Conservation (phyloP, 2,329 filamentous ascomycete species). For the Exserohilum rostratum region DNA sequence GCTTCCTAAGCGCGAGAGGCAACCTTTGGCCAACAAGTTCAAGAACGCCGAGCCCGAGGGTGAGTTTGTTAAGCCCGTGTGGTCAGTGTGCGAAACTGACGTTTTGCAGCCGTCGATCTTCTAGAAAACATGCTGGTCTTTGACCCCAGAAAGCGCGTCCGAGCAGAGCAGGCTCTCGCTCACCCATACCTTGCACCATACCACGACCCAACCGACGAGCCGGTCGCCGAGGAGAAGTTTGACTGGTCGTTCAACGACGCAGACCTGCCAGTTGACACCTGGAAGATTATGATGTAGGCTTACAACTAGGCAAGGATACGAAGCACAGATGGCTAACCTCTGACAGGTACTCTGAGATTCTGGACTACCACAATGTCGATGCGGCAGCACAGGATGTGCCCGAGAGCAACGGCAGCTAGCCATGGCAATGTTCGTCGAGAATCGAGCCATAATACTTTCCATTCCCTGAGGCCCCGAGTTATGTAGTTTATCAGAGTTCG, state of each 20-base stretch:
- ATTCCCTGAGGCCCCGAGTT: constrained; percentile 15
- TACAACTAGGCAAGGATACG: background rate
- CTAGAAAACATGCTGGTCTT: constrained; percentile 98
- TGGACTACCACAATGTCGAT: constrained; percentile 97
- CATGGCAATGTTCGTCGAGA: constrained; percentile 4
- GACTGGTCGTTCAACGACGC: constrained; percentile 99
- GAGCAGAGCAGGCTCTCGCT: constrained; percentile 80
- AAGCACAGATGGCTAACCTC: constrained; percentile 19
- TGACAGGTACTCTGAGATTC: constrained; percentile 92
- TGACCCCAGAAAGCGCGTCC: constrained; percentile 94
- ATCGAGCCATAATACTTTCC: constrained; percentile 18
- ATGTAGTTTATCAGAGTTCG: constrained; percentile 16
- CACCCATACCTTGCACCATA: constrained; percentile 96
- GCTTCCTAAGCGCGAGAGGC: constrained; percentile 89
- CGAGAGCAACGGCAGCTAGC: constrained; percentile 45
- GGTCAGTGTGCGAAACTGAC: constrained; percentile 4
- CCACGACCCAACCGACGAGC: constrained; percentile 96
- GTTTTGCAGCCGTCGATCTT: constrained; percentile 77
- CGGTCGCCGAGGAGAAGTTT: constrained; percentile 94
- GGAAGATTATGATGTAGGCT: constrained; percentile 99
- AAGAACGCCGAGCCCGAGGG: constrained; percentile 88
- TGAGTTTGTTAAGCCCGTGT: constrained; percentile 56
- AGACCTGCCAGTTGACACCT: constrained; percentile 96
- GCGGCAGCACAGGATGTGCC: constrained; percentile 55
- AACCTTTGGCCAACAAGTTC: constrained; percentile 87